These are phyloP conservation scores for Aegilops tauschii DNA, from an alignment of 176 grass and related monocot genomes.

Conservation along the genomic window DNA sequence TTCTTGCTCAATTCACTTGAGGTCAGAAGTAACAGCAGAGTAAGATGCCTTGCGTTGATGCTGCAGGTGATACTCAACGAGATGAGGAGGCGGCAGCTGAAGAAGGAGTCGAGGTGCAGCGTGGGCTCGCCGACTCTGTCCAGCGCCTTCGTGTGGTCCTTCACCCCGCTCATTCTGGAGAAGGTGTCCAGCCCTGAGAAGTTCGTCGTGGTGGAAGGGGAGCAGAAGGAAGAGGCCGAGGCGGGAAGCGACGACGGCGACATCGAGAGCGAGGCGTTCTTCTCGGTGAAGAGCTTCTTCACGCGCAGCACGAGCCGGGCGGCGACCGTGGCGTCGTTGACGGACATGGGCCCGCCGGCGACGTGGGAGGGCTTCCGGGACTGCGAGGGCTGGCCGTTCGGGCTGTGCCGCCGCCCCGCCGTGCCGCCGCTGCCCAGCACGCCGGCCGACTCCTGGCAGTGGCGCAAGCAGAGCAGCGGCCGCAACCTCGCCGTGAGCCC, in stretches of 20 bases:
- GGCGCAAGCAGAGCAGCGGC: slow-evolving; percentile 54
- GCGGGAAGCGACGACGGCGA: slow-evolving; percentile 23
- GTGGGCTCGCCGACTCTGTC: slow-evolving; percentile 24
- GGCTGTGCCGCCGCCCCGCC: slow-evolving; percentile 58
- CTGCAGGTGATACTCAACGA: slow-evolving; percentile 67
- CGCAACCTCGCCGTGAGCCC: slow-evolving; percentile 36
- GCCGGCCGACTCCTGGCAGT: slow-evolving; percentile 82
- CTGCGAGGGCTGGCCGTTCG: slow-evolving; percentile 97
- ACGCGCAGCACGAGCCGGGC: slow-evolving; percentile 65
- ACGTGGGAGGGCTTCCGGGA: slow-evolving; percentile 52
- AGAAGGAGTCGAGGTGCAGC: slow-evolving; percentile 41
- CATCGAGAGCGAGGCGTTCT: slow-evolving; percentile 78
- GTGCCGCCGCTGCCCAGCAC: slow-evolving; percentile 75
- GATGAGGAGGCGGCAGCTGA: slow-evolving; percentile 72
- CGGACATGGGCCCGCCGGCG: slow-evolving; percentile 33
- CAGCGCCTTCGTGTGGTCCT: slow-evolving; percentile 43
- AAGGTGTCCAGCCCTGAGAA: slow-evolving; percentile 16
- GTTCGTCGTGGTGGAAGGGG: not conserved
- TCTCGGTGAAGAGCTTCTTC: slow-evolving; percentile 87
- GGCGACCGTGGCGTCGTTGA: slow-evolving; percentile 43
- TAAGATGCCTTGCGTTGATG: not conserved
- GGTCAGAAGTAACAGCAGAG: not conserved
- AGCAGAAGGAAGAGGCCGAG: slow-evolving; percentile 13
- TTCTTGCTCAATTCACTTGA: not conserved
- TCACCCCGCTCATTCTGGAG: slow-evolving; percentile 44